Percentiles rank a stretch among this genome's conserved stretches.
phyloP scores from a whole-genome alignment of 1,284 basidiomycete genomes.

The Ustilago xerochloae region DNA sequence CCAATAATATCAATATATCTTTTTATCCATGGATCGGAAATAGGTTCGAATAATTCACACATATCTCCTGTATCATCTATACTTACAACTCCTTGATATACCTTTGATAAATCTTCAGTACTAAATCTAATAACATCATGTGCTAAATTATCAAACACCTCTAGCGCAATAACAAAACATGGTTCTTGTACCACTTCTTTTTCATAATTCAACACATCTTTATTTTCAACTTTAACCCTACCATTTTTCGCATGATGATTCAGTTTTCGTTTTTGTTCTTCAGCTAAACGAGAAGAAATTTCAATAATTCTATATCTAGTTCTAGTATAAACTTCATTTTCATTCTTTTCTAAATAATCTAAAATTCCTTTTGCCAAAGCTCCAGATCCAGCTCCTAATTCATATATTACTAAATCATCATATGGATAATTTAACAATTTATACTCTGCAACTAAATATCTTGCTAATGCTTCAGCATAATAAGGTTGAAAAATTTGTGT shows the following conservation, averaged over 20 bases:
- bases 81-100: slow-evolving; percentile 85
- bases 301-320: slow-evolving; percentile 93
- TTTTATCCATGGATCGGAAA: slow-evolving; percentile 84
- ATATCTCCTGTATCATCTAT: slow-evolving; percentile 88
- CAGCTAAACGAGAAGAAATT: slow-evolving; percentile 83
- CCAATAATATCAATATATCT: slow-evolving; percentile 72
- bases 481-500: slow-evolving; percentile 98
- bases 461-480: slow-evolving; percentile 90
- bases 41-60: slow-evolving; percentile 82
- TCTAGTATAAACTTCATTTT: slow-evolving; percentile 90
- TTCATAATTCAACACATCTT: slow-evolving; percentile 87
- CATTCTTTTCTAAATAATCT: slow-evolving; percentile 78
- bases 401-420: slow-evolving; percentile 93
- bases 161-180: slow-evolving; percentile 92
- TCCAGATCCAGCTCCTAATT: slow-evolving; percentile 97
- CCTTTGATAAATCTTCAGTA: slow-evolving; percentile 76
- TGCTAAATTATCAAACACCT: slow-evolving; percentile 97
- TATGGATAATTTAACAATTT: slow-evolving; percentile 91
- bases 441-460: slow-evolving; percentile 89
- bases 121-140: slow-evolving; percentile 96
- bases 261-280: slow-evolving; percentile 73
- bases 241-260: slow-evolving; percentile 61
- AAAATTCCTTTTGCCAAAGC: slow-evolving; percentile 90
- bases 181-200: slow-evolving; percentile 78
- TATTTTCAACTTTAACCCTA: slow-evolving; percentile 79